Base-by-base conservation (phyloP, 2,329 filamentous ascomycete species). In the Colletotrichum sp. region DNA sequence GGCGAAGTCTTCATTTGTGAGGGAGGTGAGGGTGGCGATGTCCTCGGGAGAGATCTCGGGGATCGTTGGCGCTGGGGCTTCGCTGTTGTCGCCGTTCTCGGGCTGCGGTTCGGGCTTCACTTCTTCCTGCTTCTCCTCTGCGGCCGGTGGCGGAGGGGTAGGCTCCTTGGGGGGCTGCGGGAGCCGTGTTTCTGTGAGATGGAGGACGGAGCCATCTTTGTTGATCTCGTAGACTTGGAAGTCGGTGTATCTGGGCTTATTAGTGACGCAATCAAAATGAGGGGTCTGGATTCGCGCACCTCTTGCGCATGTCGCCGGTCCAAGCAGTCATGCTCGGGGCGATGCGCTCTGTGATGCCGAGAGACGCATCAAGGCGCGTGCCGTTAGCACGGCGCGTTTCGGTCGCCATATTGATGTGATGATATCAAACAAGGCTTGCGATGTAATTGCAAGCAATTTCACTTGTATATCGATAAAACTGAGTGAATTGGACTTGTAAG, bases 221-320 rank as follows among this genome's bases (percentile, higher is more conserved):
- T 91, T 87, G 77, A 98, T 96, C 84, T 98, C 96, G 82, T 98
- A 96, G 80, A 98, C 96, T 79, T 97, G 88, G 81, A 98, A 98
- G 83, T 98, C 96, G 6, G 96, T 96, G 84, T 96, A 98, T 79
- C 95, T 92, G 66, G 9, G 15, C 8, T 30, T 44, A 8, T 29
- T 34, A 62, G 49, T 32, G 29, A 16, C 30, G 25, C 3, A 7
- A 22, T n/a, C 32, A 34, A 34, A 34, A 15, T 13, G 32, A 34
- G 12, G 12, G 32, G 32, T 34, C 12, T 13, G 13, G 13, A 15
- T 34, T 34, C 32, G 29, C 52, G 12, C 61, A 76, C 77, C 77
- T 77, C 34, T 77, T 77, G 34, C 77, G 77, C 65, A 77, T 76
- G 27, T 78, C 77, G 67, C 77, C 77, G 4, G 69, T 77, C 77